Percentiles rank a stretch among this genome's conserved stretches.
Evolutionary conservation across 306 rosid species (phyloP).

Genomic region (Datisca glomerata): DNA sequence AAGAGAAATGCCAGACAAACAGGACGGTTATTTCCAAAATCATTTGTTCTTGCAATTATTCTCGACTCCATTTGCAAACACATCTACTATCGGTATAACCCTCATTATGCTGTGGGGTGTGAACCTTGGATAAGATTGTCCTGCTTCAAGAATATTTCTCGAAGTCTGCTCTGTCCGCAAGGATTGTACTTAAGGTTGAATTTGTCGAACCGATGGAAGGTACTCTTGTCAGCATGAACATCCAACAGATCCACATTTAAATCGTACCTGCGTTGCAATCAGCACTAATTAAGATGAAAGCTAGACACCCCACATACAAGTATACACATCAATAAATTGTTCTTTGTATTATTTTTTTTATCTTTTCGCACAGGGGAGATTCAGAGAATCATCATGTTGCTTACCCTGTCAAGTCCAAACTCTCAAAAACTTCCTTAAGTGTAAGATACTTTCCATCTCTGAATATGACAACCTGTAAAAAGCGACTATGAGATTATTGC

Average conservation of each 20-base stretch:
- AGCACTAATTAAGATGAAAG: too few species aligned
- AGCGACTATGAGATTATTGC: too few species aligned
- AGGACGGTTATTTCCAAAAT: too few species aligned
- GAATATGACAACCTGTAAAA: slow-evolving; percentile 84
- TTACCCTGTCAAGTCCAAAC: slow-evolving; percentile 86
- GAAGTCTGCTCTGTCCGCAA: slow-evolving; percentile 90
- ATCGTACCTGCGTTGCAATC: slow-evolving; percentile 54
- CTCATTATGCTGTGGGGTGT: slow-evolving; percentile 1
- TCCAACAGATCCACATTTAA: slow-evolving; percentile 83
- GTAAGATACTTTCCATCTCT: slow-evolving; percentile 93
- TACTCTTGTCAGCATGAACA: slow-evolving; percentile 91
- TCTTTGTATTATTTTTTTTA: too few species aligned
- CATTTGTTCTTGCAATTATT: too few species aligned
- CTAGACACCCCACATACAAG: too few species aligned
- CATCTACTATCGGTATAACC: not conserved
- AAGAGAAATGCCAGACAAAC: too few species aligned
- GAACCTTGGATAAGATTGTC: slow-evolving; percentile 92
- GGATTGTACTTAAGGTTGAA: slow-evolving; percentile 93
- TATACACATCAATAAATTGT: too few species aligned
- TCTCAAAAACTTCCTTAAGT: slow-evolving; percentile 81
- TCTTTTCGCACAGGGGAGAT: too few species aligned
- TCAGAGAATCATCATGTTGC: not conserved
- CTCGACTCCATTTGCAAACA: too few species aligned
- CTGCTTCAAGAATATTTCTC: slow-evolving; percentile 91
- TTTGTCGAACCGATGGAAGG: slow-evolving; percentile 90